These are phyloP conservation scores for Fusarium sp. DNA, from an alignment of 2,329 filamentous ascomycete genomes.

Conservation along the genomic window DNA sequence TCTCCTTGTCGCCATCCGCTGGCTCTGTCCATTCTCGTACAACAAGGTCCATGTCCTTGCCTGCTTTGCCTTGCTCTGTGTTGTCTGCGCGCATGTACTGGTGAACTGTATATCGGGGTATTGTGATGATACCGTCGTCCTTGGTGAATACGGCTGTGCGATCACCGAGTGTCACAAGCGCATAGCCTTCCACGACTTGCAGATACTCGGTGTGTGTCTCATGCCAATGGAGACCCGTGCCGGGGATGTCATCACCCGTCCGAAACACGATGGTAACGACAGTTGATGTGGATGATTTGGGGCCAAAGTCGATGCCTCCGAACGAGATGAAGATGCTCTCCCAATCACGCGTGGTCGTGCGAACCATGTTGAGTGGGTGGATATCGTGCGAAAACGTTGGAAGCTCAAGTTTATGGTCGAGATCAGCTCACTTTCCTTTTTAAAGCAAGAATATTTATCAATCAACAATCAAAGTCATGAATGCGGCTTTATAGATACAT, in stretches of 20 bases:
- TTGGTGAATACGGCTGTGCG: slow-evolving; percentile 30
- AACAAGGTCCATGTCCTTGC: slow-evolving; percentile 23
- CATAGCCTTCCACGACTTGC: slow-evolving; percentile 33
- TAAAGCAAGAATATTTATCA: not conserved
- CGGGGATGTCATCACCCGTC: slow-evolving; percentile 11
- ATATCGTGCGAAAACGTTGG: not conserved
- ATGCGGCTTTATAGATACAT: not conserved
- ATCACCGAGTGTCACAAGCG: slow-evolving; percentile 35
- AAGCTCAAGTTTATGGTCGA: not conserved
- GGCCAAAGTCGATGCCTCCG: slow-evolving; percentile 21
- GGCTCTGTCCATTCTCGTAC: slow-evolving; percentile 42
- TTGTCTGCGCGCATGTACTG: slow-evolving; percentile 35
- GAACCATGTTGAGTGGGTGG: slow-evolving; percentile 8
- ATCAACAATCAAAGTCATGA: not conserved
- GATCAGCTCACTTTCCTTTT: not conserved
- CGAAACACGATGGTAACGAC: slow-evolving; percentile 20
- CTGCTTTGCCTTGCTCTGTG: slow-evolving; percentile 19
- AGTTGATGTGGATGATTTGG: not conserved
- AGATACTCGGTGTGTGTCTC: slow-evolving; percentile 34
- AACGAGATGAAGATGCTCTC: slow-evolving; percentile 16
- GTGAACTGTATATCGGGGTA: slow-evolving; percentile 35
- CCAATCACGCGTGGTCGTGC: slow-evolving; percentile 16
- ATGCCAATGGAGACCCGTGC: slow-evolving; percentile 36
- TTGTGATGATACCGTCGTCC: slow-evolving; percentile 33
- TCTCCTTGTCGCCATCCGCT: slow-evolving; percentile 35